Percentiles rank a stretch among this genome's conserved stretches.
These are phyloP conservation scores for Crucihimalaya himalaica DNA, from an alignment of 345 rosid genomes.

Conservation along the genomic window DNA sequence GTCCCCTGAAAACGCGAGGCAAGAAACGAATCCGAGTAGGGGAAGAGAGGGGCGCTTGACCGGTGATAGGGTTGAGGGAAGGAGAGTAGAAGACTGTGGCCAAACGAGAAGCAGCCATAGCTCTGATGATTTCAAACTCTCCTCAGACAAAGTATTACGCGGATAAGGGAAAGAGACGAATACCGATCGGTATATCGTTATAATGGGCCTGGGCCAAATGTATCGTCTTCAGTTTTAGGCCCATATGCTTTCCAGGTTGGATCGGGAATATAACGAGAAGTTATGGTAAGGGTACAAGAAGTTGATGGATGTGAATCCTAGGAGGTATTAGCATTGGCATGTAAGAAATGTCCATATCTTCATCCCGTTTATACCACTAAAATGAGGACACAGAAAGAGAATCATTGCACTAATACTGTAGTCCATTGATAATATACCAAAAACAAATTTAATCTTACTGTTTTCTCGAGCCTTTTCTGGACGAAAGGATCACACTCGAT, in stretches of 20 bases:
- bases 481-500: too few species aligned
- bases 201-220: background rate
- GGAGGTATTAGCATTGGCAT: too few species aligned
- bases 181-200: background rate
- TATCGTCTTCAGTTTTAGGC: background rate
- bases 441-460: too few species aligned
- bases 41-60: conserved; percentile 1
- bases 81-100: conserved; percentile 36
- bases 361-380: too few species aligned
- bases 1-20: conserved; percentile 28
- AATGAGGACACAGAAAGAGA: too few species aligned
- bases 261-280: too few species aligned
- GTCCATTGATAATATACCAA: too few species aligned
- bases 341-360: too few species aligned
- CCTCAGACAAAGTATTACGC: background rate
- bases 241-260: background rate
- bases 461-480: too few species aligned
- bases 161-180: conserved; percentile 29
- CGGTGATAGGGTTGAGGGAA: conserved; percentile 28
- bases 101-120: conserved; percentile 38
- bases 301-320: too few species aligned
- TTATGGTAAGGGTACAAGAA: too few species aligned
- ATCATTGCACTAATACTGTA: too few species aligned
- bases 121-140: conserved; percentile 22
- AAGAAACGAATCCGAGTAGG: conserved; percentile 16